A percentile compares a stretch with the other conserved stretches of the same genome.
Evolutionary conservation across 2,329 filamentous ascomycete species (phyloP).

Genomic region (Clonostachys rosea): DNA sequence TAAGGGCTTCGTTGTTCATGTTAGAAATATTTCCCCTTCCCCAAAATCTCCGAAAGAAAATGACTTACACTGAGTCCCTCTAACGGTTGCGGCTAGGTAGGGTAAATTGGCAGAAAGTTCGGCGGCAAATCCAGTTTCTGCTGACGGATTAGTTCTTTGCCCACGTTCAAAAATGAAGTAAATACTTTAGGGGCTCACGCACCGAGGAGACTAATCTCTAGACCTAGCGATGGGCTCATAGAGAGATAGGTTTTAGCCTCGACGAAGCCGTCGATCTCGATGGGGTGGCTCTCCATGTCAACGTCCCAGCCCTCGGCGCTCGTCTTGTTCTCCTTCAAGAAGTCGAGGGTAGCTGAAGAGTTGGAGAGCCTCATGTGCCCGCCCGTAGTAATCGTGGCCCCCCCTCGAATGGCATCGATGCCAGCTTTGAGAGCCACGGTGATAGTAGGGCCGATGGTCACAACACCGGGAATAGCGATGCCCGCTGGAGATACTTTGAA

Average conservation of each 20-base stretch:
- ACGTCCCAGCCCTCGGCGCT: not conserved
- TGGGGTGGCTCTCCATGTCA: not conserved
- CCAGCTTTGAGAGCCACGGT: not conserved
- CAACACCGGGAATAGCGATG: not conserved
- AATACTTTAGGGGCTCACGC: not conserved
- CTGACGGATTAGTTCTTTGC: not conserved
- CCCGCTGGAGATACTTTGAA: not conserved
- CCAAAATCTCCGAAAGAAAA: not conserved
- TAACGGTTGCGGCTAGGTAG: not conserved
- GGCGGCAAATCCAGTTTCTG: not conserved
- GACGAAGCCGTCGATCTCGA: not conserved
- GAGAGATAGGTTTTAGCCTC: not conserved
- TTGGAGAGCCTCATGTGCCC: not conserved
- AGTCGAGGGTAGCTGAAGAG: not conserved
- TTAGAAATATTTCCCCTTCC: not conserved
- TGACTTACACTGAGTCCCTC: not conserved
- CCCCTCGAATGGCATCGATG: not conserved
- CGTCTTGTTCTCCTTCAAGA: not conserved
- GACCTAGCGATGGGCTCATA: not conserved
- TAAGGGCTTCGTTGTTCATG: not conserved
- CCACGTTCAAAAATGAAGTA: not conserved
- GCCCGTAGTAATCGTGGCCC: not conserved
- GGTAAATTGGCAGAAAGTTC: not conserved
- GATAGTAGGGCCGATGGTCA: slow-evolving; percentile 1
- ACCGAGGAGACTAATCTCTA: not conserved